These are phyloP conservation scores for Cyberlindnera mississippiensis DNA, from an alignment of 805 yeast species.

Conservation along the genomic window DNA sequence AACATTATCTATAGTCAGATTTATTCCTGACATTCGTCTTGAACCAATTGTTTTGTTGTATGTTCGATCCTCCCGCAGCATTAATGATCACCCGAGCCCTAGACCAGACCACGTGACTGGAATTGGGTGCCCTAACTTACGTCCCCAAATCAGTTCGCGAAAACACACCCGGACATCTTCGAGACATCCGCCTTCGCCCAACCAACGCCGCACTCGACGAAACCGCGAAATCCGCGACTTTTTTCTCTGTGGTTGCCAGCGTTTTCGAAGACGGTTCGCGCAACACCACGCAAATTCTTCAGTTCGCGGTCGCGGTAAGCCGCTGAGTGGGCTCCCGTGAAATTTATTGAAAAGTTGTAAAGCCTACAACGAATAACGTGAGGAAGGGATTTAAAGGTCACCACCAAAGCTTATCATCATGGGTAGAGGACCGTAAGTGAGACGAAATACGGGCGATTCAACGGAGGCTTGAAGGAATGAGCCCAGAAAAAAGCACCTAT, in stretches of 20 bases:
- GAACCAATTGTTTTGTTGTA: too few species aligned
- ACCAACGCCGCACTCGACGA: slow-evolving; percentile 2
- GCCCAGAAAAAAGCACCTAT: background rate
- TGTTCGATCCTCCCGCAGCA: too few species aligned
- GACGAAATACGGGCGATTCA: background rate
- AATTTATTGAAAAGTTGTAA: slow-evolving; percentile 16
- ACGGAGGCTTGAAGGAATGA: background rate
- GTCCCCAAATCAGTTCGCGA: background rate
- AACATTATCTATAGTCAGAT: too few species aligned
- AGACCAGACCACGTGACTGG: too few species aligned
- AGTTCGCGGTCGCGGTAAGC: slow-evolving; percentile 2
- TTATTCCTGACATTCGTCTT: too few species aligned
- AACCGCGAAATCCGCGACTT: background rate
- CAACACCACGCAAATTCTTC: slow-evolving; percentile 13
- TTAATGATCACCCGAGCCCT: too few species aligned
- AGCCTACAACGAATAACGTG: background rate
- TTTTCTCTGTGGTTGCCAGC: background rate
- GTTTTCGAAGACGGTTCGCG: slow-evolving; percentile 5
- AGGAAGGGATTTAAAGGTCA: background rate
- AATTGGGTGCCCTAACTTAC: too few species aligned
- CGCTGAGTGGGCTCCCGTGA: slow-evolving; percentile 5
- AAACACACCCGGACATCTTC: slow-evolving; percentile 1
- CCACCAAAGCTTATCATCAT: slow-evolving; percentile 22
- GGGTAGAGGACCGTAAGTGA: slow-evolving; percentile 33
- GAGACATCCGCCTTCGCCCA: background rate